Evolutionary conservation across 805 yeast species (phyloP).

Genomic region (Metschnikowia anglica): DNA sequence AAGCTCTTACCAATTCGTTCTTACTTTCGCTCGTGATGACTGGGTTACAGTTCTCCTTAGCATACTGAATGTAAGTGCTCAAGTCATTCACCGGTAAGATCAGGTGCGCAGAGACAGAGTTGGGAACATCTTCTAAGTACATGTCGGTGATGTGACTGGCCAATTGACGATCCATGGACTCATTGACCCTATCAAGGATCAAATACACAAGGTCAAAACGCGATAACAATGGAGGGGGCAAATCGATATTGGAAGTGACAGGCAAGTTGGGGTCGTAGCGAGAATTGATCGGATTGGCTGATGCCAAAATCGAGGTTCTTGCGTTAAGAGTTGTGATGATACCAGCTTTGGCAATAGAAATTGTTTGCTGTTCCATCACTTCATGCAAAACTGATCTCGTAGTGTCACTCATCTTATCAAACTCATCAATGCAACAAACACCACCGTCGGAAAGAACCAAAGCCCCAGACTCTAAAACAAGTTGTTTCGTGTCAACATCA

Average conservation of each 20-base stretch:
- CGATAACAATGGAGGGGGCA: constrained; percentile 93
- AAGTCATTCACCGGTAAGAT: constrained; percentile 83
- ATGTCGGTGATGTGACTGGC: constrained; percentile 89
- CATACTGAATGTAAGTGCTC: constrained; percentile 88
- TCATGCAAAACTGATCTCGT: constrained; percentile 95
- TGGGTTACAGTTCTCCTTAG: constrained; percentile 85
- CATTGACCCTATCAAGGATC: constrained; percentile 90
- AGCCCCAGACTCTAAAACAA: constrained; percentile 95
- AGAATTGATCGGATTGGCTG: constrained; percentile 96
- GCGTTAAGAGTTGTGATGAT: constrained; percentile 96
- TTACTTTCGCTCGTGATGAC: constrained; percentile 76
- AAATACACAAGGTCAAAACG: constrained; percentile 93
- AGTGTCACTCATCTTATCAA: constrained; percentile 94
- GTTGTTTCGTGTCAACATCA: constrained; percentile 89
- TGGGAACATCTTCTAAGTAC: constrained; percentile 87
- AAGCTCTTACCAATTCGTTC: constrained; percentile 77
- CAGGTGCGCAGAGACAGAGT: constrained; percentile 63
- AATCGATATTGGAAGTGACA: constrained; percentile 90
- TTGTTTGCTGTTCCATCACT: constrained; percentile 99
- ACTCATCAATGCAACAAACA: constrained; percentile 97
- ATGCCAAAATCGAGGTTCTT: constrained; percentile 90
- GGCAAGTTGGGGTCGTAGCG: constrained; percentile 93
- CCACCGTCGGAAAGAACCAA: constrained; percentile 96
- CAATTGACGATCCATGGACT: constrained; percentile 74
- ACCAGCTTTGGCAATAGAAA: constrained; percentile 97